Conservation (phyloP, 31 red algal genomes). For the Asparagopsis taxiformis region DNA sequence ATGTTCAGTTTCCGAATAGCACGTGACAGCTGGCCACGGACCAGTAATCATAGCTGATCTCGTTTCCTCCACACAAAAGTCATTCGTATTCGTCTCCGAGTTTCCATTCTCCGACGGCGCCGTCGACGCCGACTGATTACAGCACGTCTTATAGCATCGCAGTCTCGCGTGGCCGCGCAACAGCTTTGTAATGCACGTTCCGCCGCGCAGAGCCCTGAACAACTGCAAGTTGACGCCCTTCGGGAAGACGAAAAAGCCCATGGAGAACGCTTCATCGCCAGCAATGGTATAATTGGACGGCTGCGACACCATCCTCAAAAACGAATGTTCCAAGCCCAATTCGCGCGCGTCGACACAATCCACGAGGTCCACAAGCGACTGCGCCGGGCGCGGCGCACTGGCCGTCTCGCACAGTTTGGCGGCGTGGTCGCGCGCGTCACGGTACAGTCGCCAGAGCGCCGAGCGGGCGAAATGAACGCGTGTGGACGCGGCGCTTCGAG, state of each 20-base stretch:
- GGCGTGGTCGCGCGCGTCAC: constrained; percentile 8
- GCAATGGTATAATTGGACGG: constrained; percentile 49
- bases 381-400: constrained; percentile 7
- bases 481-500: constrained; percentile 19
- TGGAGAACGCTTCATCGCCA: constrained; percentile 24
- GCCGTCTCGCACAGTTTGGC: constrained; percentile 5
- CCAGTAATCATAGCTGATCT: constrained; percentile 16
- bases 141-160: constrained; percentile 18
- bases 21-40: constrained; percentile 36
- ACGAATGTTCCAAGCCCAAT: constrained; percentile 21
- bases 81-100: not conserved
- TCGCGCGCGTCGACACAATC: constrained; percentile 26
- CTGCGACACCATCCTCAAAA: constrained; percentile 9
- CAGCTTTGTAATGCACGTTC: constrained; percentile 20
- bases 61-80: constrained; percentile 19
- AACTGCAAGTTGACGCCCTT: constrained; percentile 22
- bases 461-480: constrained; percentile 45
- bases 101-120: not conserved
- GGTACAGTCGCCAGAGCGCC: constrained; percentile 37
- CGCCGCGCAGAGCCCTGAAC: constrained; percentile 10
- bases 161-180: constrained; percentile 22
- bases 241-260: constrained; percentile 36
- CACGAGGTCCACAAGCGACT: constrained; percentile 12
- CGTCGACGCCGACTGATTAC: not conserved
- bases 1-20: constrained; percentile 6